These are phyloP conservation scores for Hypocrella siamensis DNA, from an alignment of 2,329 filamentous ascomycete species.

Conservation along the genomic window DNA sequence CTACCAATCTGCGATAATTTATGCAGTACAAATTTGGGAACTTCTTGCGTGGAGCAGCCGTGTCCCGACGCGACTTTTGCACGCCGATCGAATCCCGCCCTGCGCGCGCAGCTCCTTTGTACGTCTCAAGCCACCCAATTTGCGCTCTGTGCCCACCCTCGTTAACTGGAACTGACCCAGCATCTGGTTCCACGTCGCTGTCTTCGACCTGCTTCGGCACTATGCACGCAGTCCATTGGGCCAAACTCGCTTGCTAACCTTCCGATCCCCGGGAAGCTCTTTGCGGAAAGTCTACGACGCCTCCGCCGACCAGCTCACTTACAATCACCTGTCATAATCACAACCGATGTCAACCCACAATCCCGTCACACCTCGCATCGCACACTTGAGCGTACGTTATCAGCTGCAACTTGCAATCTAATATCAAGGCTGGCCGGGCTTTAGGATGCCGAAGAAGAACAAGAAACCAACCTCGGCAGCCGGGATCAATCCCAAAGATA, in stretches of 20 bases:
- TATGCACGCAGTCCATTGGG: conserved; percentile 6
- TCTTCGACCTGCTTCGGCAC: conserved; percentile 10
- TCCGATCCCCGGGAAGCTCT: conserved; percentile 9
- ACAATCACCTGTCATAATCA: conserved; percentile 14
- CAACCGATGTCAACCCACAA: conserved; percentile 14
- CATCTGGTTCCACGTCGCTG: conserved; percentile 8
- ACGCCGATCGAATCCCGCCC: too few species aligned
- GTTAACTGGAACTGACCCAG: conserved; percentile 1
- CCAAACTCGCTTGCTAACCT: conserved; percentile 9
- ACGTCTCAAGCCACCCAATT: background rate
- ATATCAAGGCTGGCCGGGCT: too few species aligned
- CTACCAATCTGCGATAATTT: too few species aligned
- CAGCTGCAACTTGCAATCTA: too few species aligned
- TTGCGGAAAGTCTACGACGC: conserved; percentile 12
- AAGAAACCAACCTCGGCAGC: too few species aligned
- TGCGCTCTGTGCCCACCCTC: background rate
- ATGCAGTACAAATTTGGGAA: too few species aligned
- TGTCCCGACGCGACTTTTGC: too few species aligned
- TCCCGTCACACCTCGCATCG: conserved; percentile 23
- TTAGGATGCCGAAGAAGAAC: too few species aligned
- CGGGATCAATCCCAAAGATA: too few species aligned
- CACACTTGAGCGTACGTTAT: too few species aligned
- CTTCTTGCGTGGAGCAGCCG: too few species aligned
- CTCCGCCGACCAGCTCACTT: conserved; percentile 20
- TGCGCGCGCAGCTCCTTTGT: too few species aligned